Evolutionary conservation across 2,329 filamentous ascomycete genomes (phyloP).

Genomic region (Dactylellina sp.): DNA sequence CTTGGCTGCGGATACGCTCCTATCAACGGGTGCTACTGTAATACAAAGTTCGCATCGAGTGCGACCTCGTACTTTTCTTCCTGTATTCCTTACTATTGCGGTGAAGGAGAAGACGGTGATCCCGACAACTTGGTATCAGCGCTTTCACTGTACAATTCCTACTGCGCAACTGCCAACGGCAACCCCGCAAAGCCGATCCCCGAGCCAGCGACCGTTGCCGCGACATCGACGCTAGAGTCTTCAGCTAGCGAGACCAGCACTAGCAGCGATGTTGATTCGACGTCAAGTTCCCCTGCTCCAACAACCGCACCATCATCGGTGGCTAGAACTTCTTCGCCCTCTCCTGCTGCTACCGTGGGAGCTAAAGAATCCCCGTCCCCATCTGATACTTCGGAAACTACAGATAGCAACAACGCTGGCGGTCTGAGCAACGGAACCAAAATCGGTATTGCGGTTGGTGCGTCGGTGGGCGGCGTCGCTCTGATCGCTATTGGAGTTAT

Average conservation of each 20-base stretch:
- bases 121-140: slow-evolving; percentile 58
- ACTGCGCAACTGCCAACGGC: slow-evolving; percentile 60
- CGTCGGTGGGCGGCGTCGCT: slow-evolving; percentile 59
- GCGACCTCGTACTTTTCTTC: slow-evolving; percentile 59
- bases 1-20: slow-evolving; percentile 60
- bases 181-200: slow-evolving; percentile 49
- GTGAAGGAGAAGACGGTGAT: slow-evolving; percentile 43
- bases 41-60: slow-evolving; percentile 57
- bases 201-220: slow-evolving; percentile 18
- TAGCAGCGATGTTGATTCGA: background rate
- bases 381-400: background rate
- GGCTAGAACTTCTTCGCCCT: background rate
- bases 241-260: background rate
- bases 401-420: background rate
- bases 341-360: slow-evolving; percentile 4
- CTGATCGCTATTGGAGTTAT: slow-evolving; percentile 21
- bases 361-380: background rate
- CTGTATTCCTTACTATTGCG: slow-evolving; percentile 60
- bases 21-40: slow-evolving; percentile 61
- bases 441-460: slow-evolving; percentile 60
- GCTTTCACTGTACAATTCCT: slow-evolving; percentile 58
- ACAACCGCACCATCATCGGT: background rate
- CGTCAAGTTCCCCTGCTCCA: background rate
- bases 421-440: slow-evolving; percentile 60
- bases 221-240: slow-evolving; percentile 17